A percentile compares a stretch with the other conserved stretches of the same genome.
Conservation (phyloP, 768 basidiomycete species). For the Boletus speciosus region DNA sequence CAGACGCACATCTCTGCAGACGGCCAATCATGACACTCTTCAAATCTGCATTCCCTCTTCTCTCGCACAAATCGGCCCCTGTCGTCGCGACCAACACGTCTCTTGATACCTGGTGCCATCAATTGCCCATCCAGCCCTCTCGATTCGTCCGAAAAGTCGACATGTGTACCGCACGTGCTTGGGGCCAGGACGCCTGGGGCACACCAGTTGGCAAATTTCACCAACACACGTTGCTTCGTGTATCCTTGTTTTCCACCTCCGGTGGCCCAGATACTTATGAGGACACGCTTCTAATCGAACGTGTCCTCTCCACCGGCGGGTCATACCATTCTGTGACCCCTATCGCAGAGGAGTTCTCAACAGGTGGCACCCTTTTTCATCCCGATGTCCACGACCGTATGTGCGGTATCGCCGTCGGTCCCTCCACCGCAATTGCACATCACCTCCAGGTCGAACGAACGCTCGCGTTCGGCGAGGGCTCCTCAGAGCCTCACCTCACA, state of each 20-base stretch:
- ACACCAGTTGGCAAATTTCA: background rate
- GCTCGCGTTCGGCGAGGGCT: background rate
- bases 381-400: conserved; percentile 12
- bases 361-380: conserved; percentile 1
- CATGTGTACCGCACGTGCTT: conserved; percentile 3
- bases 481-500: background rate
- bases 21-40: background rate
- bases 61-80: conserved; percentile 1
- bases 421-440: background rate
- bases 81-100: conserved; percentile 1
- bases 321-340: conserved; percentile 3
- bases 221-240: conserved; percentile 9
- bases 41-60: background rate
- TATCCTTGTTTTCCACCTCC: background rate
- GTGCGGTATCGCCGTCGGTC: background rate
- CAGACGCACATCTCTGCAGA: background rate
- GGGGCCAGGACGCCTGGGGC: background rate
- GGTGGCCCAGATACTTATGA: background rate
- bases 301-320: conserved; percentile 12
- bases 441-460: conserved; percentile 11
- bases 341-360: background rate
- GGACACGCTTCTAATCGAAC: conserved; percentile 11
- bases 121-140: background rate
- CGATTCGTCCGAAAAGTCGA: conserved; percentile 10
- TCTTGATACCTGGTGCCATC: conserved; percentile 1